A percentile compares a stretch with the other conserved stretches of the same genome.
These are phyloP conservation scores for Acarospora socialis DNA, from an alignment of 2,329 filamentous ascomycete species.

Conservation along the genomic window DNA sequence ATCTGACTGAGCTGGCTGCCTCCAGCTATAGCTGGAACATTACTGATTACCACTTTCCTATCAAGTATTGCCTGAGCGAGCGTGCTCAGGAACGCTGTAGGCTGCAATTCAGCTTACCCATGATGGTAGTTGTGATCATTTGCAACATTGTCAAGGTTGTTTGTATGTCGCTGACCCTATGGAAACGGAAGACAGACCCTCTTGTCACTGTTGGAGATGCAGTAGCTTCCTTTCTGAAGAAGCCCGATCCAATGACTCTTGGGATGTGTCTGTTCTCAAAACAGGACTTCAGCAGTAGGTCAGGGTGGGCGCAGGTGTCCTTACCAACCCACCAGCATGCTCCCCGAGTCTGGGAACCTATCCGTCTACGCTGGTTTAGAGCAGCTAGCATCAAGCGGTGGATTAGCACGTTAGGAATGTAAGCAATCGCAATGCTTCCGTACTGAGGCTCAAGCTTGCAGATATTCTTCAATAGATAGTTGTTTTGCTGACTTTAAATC, in stretches of 20 bases:
- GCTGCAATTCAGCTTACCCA: constrained; percentile 12
- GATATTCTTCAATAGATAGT: too few species aligned
- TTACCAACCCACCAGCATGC: too few species aligned
- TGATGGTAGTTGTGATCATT: constrained; percentile 15
- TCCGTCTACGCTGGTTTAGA: too few species aligned
- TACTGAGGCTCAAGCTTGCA: too few species aligned
- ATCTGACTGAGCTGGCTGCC: too few species aligned
- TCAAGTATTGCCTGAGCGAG: constrained; percentile 18
- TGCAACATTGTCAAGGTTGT: constrained; percentile 17
- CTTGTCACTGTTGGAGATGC: constrained; percentile 23
- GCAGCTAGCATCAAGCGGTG: too few species aligned
- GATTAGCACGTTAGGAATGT: too few species aligned
- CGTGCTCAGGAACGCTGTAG: constrained; percentile 14
- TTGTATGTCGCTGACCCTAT: constrained; percentile 14
- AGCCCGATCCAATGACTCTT: constrained; percentile 16
- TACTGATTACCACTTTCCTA: constrained; percentile 11
- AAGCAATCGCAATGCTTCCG: too few species aligned
- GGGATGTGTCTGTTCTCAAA: constrained; percentile 12
- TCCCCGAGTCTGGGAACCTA: too few species aligned
- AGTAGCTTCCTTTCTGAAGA: constrained; percentile 20
- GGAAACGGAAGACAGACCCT: constrained; percentile 9
- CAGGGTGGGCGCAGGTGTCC: too few species aligned
- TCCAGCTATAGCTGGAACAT: background rate
- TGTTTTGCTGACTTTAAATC: too few species aligned
- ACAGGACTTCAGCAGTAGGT: too few species aligned